phyloP scores from a whole-genome alignment of 805 yeast species.

The Starmerella stellata region DNA sequence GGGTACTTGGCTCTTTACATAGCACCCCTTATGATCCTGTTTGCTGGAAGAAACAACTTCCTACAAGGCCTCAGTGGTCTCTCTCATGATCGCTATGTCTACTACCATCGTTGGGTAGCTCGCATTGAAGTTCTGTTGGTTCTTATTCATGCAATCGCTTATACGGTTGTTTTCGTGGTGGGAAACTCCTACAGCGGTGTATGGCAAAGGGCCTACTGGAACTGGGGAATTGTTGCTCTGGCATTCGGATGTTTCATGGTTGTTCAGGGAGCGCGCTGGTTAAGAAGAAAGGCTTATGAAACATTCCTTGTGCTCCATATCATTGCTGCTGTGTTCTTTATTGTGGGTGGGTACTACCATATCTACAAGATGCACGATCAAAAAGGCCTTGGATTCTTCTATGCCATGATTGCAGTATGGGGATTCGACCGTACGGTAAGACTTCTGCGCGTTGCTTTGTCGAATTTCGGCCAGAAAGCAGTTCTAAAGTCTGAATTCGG shows the following conservation, averaged over 20 bases:
- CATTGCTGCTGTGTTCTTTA: slow-evolving; percentile 28
- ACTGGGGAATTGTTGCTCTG: slow-evolving; percentile 16
- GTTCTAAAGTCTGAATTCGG: slow-evolving; percentile 6
- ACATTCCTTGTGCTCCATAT: slow-evolving; percentile 38
- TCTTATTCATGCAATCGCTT: slow-evolving; percentile 18
- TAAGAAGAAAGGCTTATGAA: slow-evolving; percentile 41
- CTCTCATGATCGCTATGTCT: slow-evolving; percentile 38
- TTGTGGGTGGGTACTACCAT: slow-evolving; percentile 44
- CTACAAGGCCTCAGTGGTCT: slow-evolving; percentile 44
- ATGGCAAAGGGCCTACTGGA: slow-evolving; percentile 13
- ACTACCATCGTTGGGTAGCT: slow-evolving; percentile 32
- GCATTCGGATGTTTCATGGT: slow-evolving; percentile 26
- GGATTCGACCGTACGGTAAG: slow-evolving; percentile 45
- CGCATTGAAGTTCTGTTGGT: slow-evolving; percentile 16
- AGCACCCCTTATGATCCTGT: slow-evolving; percentile 18
- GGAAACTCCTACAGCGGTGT: slow-evolving; percentile 5
- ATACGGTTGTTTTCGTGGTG: slow-evolving; percentile 9
- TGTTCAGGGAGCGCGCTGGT: slow-evolving; percentile 32
- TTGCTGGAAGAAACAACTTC: slow-evolving; percentile 59
- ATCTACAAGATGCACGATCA: slow-evolving; percentile 4
- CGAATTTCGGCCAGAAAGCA: slow-evolving; percentile 4
- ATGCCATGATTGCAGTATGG: slow-evolving; percentile 50
- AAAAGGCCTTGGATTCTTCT: slow-evolving; percentile 25
- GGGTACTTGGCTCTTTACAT: slow-evolving; percentile 13
- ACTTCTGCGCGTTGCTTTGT: slow-evolving; percentile 29